Conservation (phyloP, 306 rosid species). For the Luffa acutangula region DNA sequence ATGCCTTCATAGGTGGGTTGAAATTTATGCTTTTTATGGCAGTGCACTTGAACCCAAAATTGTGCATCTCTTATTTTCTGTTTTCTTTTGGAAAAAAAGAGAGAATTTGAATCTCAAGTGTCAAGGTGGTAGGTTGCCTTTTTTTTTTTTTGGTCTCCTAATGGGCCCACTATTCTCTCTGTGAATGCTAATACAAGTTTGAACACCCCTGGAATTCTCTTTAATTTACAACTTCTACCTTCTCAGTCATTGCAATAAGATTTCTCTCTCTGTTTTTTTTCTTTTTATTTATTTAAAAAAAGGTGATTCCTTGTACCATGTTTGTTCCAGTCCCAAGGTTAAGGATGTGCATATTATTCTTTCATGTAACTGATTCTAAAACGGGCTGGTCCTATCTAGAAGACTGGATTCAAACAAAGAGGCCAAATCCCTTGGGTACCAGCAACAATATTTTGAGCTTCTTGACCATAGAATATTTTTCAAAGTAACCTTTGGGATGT, state of each 20-base stretch:
- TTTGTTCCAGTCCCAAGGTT: neutral
- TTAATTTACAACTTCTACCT: neutral
- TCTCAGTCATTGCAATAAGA: neutral
- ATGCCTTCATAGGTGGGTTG: conserved; percentile 84
- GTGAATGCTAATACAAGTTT: neutral
- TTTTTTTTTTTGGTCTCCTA: neutral
- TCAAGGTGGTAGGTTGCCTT: neutral
- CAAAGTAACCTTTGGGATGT: neutral
- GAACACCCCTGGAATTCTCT: neutral
- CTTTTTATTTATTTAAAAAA: neutral
- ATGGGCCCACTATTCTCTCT: neutral
- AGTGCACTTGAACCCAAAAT: neutral
- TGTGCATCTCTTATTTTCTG: neutral
- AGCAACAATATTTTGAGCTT: neutral
- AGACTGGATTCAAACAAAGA: neutral
- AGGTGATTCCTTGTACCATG: neutral
- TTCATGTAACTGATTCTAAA: neutral
- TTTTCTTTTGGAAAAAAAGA: neutral
- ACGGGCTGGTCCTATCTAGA: neutral
- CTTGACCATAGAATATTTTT: neutral
- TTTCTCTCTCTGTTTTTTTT: too few species aligned
- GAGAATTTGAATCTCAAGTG: neutral
- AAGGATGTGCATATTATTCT: neutral
- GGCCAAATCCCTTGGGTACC: neutral
- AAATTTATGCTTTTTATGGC: neutral